Evolutionary conservation across 2,329 filamentous ascomycete genomes (phyloP).

Genomic region (Simplicillium sp.): DNA sequence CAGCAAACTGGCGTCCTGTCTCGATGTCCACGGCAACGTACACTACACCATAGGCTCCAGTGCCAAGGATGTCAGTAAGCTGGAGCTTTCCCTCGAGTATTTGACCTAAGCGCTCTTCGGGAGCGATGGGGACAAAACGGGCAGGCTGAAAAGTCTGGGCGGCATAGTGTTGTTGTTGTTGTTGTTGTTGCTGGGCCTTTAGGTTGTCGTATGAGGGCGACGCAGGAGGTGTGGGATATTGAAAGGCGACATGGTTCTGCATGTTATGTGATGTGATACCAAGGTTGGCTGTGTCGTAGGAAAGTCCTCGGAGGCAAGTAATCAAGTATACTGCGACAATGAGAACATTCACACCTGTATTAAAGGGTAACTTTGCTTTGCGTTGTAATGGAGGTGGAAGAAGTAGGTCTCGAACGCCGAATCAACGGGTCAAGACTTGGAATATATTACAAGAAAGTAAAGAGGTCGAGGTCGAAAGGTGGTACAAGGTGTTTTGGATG

Average conservation of each 20-base stretch:
- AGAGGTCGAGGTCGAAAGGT: slow-evolving; percentile 1
- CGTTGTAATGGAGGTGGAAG: too few species aligned
- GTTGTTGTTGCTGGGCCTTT: slow-evolving; percentile 32
- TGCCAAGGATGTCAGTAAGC: slow-evolving; percentile 76
- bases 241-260: slow-evolving; percentile 48
- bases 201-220: slow-evolving; percentile 43
- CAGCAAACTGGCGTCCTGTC: slow-evolving; percentile 76
- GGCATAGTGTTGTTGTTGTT: slow-evolving; percentile 22
- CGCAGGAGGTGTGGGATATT: slow-evolving; percentile 49
- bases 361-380: too few species aligned
- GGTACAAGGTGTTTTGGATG: background rate
- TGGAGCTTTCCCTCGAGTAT: slow-evolving; percentile 76
- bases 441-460: background rate
- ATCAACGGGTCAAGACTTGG: background rate
- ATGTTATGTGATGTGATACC: slow-evolving; percentile 34
- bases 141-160: slow-evolving; percentile 28
- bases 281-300: slow-evolving; percentile 6
- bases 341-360: too few species aligned
- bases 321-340: background rate
- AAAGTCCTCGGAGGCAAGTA: slow-evolving; percentile 10
- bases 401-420: background rate
- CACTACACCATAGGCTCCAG: slow-evolving; percentile 93
- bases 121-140: slow-evolving; percentile 48
- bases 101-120: slow-evolving; percentile 79
- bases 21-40: slow-evolving; percentile 82